Conservation (phyloP, 202 grass and related monocot genomes). For the Musa balbisiana region DNA sequence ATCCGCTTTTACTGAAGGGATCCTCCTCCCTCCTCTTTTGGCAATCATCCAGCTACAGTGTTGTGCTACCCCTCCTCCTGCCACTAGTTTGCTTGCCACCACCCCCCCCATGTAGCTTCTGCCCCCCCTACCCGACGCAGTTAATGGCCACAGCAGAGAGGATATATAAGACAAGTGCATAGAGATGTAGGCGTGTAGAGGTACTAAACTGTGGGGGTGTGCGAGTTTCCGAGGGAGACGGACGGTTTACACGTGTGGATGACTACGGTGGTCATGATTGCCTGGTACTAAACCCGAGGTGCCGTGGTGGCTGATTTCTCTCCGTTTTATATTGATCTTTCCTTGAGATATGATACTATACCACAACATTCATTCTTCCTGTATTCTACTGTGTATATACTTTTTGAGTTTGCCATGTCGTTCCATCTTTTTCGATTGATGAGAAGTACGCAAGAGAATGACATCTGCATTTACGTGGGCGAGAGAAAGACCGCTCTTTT, state of each 20-base stretch:
- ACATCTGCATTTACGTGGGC: slow-evolving; percentile 7
- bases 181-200: background rate
- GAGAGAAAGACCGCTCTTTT: background rate
- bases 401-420: background rate
- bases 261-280: slow-evolving; percentile 12
- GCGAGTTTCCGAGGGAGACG: slow-evolving; percentile 9
- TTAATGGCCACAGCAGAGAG: slow-evolving; percentile 4
- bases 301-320: background rate
- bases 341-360: too few species aligned
- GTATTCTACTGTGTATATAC: too few species aligned
- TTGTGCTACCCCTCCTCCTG: background rate
- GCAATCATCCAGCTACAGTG: slow-evolving; percentile 11
- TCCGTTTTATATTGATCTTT: background rate
- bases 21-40: background rate
- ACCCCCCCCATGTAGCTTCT: background rate
- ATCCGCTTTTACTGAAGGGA: background rate
- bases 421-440: background rate
- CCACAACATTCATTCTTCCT: too few species aligned
- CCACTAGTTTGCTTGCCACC: background rate
- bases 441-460: background rate
- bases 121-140: background rate
- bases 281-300: slow-evolving; percentile 15
- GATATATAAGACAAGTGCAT: background rate
- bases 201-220: background rate
- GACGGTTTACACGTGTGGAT: slow-evolving; percentile 17